Conservation (phyloP, 1,284 basidiomycete genomes). For the Trichosporon sp. region DNA sequence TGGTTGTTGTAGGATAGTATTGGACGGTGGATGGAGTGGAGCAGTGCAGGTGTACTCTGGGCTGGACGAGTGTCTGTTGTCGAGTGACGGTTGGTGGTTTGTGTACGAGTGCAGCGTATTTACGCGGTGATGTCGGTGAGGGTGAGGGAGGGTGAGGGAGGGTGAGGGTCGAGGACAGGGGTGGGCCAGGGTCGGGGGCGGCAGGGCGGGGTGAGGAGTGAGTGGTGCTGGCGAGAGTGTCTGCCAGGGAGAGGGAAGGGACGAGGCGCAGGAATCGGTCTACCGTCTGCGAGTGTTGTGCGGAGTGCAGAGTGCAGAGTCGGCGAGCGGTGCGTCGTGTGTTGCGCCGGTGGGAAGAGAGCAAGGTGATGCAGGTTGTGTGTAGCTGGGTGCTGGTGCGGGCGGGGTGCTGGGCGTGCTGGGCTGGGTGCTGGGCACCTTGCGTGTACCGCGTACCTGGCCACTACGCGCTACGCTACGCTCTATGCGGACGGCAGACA, state of each 20-base stretch:
- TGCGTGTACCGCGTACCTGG: too few species aligned
- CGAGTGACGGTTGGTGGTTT: not conserved
- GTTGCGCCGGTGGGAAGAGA: not conserved
- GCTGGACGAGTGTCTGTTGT: not conserved
- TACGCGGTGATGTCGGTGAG: not conserved
- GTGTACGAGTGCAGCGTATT: not conserved
- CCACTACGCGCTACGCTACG: too few species aligned
- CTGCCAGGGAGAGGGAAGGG: not conserved
- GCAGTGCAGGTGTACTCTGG: not conserved
- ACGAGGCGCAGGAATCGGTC: not conserved
- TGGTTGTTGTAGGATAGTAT: not conserved
- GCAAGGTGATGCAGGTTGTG: not conserved
- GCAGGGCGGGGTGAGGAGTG: not conserved
- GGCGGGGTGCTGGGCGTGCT: too few species aligned
- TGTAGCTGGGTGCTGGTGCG: not conserved
- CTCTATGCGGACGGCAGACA: not conserved
- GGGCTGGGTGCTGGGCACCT: too few species aligned
- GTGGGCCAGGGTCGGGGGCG: not conserved
- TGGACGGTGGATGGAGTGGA: not conserved
- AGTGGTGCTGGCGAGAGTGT: not conserved
- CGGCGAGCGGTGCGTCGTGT: not conserved
- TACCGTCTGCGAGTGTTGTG: too few species aligned
- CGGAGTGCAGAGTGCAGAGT: too few species aligned
- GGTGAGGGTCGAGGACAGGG: not conserved
- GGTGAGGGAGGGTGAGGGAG: not conserved